phyloP scores from a whole-genome alignment of 140 eudicot genomes.

The Flaveria floridana region DNA sequence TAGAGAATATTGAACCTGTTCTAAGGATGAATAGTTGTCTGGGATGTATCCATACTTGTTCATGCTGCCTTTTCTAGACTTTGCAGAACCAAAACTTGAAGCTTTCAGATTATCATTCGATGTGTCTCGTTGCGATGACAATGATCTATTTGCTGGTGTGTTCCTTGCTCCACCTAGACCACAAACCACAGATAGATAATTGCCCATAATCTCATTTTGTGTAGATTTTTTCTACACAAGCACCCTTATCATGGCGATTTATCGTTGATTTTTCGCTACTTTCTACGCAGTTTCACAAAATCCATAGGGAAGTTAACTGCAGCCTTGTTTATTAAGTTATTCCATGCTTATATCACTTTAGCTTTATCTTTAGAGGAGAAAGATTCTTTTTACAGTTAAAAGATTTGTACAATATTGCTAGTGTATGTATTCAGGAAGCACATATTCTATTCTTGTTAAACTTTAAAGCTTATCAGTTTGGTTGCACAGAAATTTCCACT shows the following conservation, averaged over 20 bases:
- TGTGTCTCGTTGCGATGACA: slow-evolving; percentile 10
- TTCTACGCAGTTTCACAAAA: slow-evolving; percentile 21
- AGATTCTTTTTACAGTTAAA: slow-evolving; percentile 26
- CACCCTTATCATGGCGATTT: slow-evolving; percentile 16
- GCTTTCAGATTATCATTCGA: slow-evolving; percentile 7
- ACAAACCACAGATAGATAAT: slow-evolving; percentile 27
- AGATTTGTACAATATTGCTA: slow-evolving; percentile 15
- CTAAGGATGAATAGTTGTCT: slow-evolving; percentile 53
- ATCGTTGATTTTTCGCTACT: slow-evolving; percentile 26
- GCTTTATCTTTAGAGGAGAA: slow-evolving; percentile 33
- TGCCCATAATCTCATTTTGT: slow-evolving; percentile 35
- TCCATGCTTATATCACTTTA: slow-evolving; percentile 31
- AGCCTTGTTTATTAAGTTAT: slow-evolving; percentile 16
- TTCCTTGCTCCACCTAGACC: slow-evolving; percentile 11
- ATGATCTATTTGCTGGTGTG: slow-evolving; percentile 12
- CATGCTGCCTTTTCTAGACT: slow-evolving; percentile 28
- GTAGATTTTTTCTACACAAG: background rate
- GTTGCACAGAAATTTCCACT: slow-evolving; percentile 22
- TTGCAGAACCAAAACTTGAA: slow-evolving; percentile 21
- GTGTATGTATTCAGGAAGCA: slow-evolving; percentile 36
- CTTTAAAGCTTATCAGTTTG: slow-evolving; percentile 13
- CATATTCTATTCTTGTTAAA: slow-evolving; percentile 30
- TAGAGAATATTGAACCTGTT: slow-evolving; percentile 44
- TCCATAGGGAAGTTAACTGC: background rate
- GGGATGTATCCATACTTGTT: slow-evolving; percentile 58